Conservation (phyloP, 139 green algal species). For the Astrephomene gubernaculifera region DNA sequence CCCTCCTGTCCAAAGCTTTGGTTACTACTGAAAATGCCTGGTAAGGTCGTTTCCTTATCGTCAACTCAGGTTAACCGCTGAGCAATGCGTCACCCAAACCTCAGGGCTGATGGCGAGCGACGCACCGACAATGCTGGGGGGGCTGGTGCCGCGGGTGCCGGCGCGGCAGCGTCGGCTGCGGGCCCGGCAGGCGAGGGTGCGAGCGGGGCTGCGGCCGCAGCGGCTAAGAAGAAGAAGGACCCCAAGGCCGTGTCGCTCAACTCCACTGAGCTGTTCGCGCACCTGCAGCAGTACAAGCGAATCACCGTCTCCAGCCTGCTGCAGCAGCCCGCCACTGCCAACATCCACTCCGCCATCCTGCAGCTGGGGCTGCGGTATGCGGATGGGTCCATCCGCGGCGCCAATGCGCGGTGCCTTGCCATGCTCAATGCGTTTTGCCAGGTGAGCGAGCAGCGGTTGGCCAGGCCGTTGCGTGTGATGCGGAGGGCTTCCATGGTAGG, state of each 20-base stretch:
- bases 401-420: constrained; percentile 88
- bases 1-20: too few relatives aligned
- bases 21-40: too few relatives aligned
- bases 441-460: constrained; percentile 42
- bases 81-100: too few relatives aligned
- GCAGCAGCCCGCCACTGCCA: constrained; percentile 32
- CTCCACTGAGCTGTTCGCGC: constrained; percentile 84
- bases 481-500: too few relatives aligned
- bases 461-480: too few relatives aligned
- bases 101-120: constrained; percentile 11
- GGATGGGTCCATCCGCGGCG: constrained; percentile 81
- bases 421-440: constrained; percentile 86
- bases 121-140: constrained; percentile 10
- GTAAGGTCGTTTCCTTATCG: too few relatives aligned
- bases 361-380: constrained; percentile 87
- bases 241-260: constrained; percentile 49
- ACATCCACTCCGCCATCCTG: constrained; percentile 80
- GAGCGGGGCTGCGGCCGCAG: neutral
- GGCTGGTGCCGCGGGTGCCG: neutral
- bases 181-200: neutral
- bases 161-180: neutral
- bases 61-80: too few relatives aligned
- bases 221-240: constrained; percentile 46
- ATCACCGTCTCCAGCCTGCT: constrained; percentile 48
- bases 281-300: constrained; percentile 83